These are phyloP conservation scores for Amoeboradix gromovi DNA, from an alignment of 371 early-diverging fungal genomes.

Conservation along the genomic window DNA sequence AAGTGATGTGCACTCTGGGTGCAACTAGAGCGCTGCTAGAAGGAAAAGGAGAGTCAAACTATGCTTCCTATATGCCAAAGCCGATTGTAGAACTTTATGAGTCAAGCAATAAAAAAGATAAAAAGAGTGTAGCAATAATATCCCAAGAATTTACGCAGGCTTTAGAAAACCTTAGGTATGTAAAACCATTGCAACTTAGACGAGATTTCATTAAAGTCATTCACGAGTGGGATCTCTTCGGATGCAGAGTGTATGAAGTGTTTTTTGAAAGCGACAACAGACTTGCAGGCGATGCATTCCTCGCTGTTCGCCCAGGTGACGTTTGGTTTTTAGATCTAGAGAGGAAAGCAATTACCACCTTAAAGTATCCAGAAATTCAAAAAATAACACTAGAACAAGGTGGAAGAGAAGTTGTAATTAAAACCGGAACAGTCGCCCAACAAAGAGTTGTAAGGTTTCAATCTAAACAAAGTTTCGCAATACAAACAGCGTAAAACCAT, in stretches of 20 bases:
- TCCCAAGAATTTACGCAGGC: not conserved
- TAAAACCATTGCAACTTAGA: not conserved
- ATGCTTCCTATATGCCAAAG: not conserved
- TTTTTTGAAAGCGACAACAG: not conserved
- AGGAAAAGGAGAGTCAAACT: not conserved
- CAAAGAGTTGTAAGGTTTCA: not conserved
- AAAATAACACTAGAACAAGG: not conserved
- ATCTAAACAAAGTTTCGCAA: not conserved
- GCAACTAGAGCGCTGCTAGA: not conserved
- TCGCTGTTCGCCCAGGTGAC: not conserved
- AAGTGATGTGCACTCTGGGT: not conserved
- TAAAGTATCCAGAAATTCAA: not conserved
- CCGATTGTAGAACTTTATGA: not conserved
- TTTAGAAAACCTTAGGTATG: not conserved
- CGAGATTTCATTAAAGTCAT: not conserved
- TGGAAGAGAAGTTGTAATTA: not conserved
- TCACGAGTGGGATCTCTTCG: not conserved
- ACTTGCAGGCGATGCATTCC: not conserved
- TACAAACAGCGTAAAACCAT: not conserved
- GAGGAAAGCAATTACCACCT: not conserved
- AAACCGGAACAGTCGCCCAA: not conserved
- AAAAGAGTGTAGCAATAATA: not conserved
- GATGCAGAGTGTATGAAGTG: not conserved
- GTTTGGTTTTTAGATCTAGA: not conserved
- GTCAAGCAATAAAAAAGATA: not conserved